These are phyloP conservation scores for Petunia hybrid DNA, from an alignment of 305 asterid genomes.

Conservation along the genomic window DNA sequence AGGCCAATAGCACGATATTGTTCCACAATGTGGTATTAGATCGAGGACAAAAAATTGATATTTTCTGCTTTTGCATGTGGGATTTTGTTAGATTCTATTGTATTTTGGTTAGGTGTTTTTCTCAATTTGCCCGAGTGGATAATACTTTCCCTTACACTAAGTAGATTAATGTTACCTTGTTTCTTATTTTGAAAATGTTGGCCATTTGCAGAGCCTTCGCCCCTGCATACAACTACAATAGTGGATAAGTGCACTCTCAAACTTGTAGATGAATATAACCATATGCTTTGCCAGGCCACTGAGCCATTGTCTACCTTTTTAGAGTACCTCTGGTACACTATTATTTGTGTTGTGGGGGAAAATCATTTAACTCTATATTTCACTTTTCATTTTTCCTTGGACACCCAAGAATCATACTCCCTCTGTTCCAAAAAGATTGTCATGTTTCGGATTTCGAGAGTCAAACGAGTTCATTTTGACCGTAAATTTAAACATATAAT, in stretches of 20 bases:
- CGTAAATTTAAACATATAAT: not conserved
- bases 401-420: not conserved
- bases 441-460: too few relatives aligned
- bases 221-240: conserved; percentile 87
- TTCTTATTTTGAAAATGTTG: conserved; percentile 24
- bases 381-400: not conserved
- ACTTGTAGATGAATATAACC: conserved; percentile 91
- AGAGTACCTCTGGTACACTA: conserved; percentile 75
- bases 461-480: not conserved
- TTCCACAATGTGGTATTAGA: not conserved
- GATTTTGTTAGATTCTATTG: not conserved
- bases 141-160: too few relatives aligned
- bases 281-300: conserved; percentile 93
- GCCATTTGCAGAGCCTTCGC: conserved; percentile 85
- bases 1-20: not conserved
- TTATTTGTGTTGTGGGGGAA: not conserved
- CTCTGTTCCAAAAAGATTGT: too few relatives aligned
- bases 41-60: too few relatives aligned
- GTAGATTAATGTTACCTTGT: too few relatives aligned
- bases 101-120: too few relatives aligned
- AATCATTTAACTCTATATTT: not conserved
- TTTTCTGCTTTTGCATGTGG: not conserved
- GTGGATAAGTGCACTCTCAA: conserved; percentile 98
- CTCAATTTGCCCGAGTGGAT: too few relatives aligned
- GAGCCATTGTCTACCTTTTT: conserved; percentile 91